Conservation (phyloP, 106 monocot genomes). For the Narthecium ossifragum region DNA sequence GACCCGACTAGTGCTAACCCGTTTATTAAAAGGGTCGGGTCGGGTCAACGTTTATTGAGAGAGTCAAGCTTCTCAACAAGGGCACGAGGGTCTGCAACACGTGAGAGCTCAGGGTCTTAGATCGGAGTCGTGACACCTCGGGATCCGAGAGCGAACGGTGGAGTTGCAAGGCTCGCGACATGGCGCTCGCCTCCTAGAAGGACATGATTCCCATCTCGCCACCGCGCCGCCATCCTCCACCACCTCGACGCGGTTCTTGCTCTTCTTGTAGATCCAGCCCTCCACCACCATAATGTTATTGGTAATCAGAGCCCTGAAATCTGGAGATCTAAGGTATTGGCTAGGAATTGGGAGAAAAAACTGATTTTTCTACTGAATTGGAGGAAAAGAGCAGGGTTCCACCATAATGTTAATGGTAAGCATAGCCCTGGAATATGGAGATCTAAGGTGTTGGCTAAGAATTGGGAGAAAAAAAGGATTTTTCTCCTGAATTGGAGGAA, state of each 20-base stretch:
- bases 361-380: not conserved
- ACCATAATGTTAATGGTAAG: conserved; percentile 9
- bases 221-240: not conserved
- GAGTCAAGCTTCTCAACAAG: conserved; percentile 81
- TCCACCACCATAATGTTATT: conserved; percentile 28
- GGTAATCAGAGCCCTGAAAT: not conserved
- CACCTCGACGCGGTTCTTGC: not conserved
- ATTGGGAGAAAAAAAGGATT: not conserved
- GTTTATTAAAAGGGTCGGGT: no score
- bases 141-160: conserved; percentile 69
- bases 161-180: conserved; percentile 72
- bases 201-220: conserved; percentile 68
- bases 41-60: no score
- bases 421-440: not conserved
- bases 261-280: conserved; percentile 46
- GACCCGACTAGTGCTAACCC: no score
- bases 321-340: not conserved
- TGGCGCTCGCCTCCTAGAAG: conserved; percentile 83
- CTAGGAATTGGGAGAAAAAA: not conserved
- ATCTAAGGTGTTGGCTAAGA: not conserved
- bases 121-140: conserved; percentile 32
- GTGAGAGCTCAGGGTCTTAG: conserved; percentile 32
- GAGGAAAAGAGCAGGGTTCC: conserved; percentile 1
- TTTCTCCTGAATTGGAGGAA: not conserved
- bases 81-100: conserved; percentile 43